Percentiles rank a stretch among this genome's conserved stretches.
phyloP scores from a whole-genome alignment of 768 basidiomycete species.

The Gelatoporia subvermispora region DNA sequence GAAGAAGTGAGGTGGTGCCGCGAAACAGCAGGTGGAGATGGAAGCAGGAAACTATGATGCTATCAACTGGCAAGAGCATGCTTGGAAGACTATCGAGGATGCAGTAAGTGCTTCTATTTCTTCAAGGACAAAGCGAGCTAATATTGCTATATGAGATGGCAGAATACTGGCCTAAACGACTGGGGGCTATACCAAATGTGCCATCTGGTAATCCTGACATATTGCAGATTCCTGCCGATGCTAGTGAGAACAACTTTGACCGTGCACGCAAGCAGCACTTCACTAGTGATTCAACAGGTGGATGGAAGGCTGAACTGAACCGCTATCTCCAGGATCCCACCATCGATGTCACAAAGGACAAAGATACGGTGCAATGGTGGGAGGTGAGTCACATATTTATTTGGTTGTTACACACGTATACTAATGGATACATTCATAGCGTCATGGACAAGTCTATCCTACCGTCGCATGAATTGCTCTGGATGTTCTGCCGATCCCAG shows the following conservation, averaged over 20 bases:
- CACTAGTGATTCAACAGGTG: slow-evolving; percentile 11
- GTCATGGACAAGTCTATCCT: not conserved
- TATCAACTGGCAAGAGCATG: not conserved
- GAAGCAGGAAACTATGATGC: not conserved
- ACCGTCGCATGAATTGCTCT: slow-evolving; percentile 8
- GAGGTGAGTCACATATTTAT: not conserved
- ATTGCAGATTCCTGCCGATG: not conserved
- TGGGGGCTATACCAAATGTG: not conserved
- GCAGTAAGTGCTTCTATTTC: slow-evolving; percentile 5
- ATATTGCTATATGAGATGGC: not conserved
- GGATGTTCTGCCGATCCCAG: slow-evolving; percentile 7
- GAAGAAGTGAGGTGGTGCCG: not conserved
- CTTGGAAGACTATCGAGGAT: not conserved
- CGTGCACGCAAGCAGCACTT: not conserved
- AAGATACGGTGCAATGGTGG: slow-evolving; percentile 14
- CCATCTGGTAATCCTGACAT: not conserved
- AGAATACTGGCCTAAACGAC: not conserved
- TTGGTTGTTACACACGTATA: not conserved
- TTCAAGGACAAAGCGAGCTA: not conserved
- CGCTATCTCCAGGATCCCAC: slow-evolving; percentile 13
- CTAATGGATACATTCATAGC: not conserved
- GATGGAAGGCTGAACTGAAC: slow-evolving; percentile 5
- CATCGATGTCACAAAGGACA: slow-evolving; percentile 8
- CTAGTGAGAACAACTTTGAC: not conserved
- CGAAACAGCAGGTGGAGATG: not conserved